Evolutionary conservation across 148 eudicot genomes (phyloP).

Genomic region (Chenopodium album): DNA sequence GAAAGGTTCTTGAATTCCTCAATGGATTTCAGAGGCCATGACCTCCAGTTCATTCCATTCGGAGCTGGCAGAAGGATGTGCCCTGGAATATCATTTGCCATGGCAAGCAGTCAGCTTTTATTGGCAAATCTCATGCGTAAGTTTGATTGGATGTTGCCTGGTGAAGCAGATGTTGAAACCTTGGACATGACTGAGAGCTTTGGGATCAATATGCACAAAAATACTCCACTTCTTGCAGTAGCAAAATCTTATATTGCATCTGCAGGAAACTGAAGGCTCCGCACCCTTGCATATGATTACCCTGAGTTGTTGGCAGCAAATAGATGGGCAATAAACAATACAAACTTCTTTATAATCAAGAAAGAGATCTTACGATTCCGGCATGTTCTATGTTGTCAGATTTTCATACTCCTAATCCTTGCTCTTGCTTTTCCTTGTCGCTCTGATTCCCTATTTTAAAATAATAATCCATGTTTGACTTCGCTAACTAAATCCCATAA

Average conservation of each 20-base stretch:
- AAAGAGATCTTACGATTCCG: neutral
- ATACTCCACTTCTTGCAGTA: conserved; percentile 25
- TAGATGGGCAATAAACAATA: neutral
- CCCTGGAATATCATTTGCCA: conserved; percentile 38
- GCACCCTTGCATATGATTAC: neutral
- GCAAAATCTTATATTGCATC: conserved; percentile 12
- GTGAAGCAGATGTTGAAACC: conserved; percentile 17
- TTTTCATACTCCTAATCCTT: neutral
- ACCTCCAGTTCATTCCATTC: conserved; percentile 35
- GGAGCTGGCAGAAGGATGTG: conserved; percentile 43
- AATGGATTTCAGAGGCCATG: conserved; percentile 33
- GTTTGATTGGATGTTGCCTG: conserved; percentile 37
- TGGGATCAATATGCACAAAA: conserved; percentile 30
- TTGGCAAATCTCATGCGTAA: conserved; percentile 33
- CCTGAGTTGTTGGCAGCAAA: neutral
- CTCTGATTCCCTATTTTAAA: neutral
- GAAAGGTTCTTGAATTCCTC: conserved; percentile 33
- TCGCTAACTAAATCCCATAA: no score
- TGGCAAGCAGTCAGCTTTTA: conserved; percentile 28
- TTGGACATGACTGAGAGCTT: conserved; percentile 30
- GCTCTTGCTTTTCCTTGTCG: neutral
- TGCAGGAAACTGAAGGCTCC: neutral
- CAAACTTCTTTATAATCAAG: neutral
- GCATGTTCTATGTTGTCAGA: neutral
- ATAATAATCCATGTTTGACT: neutral